These are phyloP conservation scores for Geranomyces variabilis DNA, from an alignment of 192 early-diverging fungal genomes.

Conservation along the genomic window DNA sequence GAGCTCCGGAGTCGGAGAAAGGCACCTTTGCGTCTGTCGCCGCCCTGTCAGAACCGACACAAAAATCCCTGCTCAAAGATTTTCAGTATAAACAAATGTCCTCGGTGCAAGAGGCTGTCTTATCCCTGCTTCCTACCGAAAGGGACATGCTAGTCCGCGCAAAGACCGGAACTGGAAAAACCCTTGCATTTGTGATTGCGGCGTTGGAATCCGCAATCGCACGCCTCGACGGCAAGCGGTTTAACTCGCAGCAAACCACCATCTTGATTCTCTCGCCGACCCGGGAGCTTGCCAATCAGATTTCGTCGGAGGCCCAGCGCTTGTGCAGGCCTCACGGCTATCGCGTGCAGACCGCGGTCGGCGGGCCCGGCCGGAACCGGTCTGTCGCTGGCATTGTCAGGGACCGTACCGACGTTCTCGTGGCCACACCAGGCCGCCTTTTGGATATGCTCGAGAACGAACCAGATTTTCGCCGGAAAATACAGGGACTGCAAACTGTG, in stretches of 20 bases:
- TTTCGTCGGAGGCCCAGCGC: conserved; percentile 70
- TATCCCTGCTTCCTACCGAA: conserved; percentile 63
- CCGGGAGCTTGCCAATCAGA: conserved; percentile 93
- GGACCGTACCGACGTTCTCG: conserved; percentile 82
- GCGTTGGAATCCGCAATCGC: conserved; percentile 74
- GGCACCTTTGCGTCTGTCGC: conserved; percentile 23
- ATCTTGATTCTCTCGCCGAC: conserved; percentile 86
- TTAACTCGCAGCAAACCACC: conserved; percentile 21
- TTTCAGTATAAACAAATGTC: conserved; percentile 82
- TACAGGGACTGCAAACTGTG: conserved; percentile 21
- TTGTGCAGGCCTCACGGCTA: conserved; percentile 79
- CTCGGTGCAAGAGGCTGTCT: conserved; percentile 83
- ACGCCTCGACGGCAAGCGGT: conserved; percentile 41
- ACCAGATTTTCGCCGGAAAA: conserved; percentile 16
- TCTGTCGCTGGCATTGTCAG: conserved; percentile 71
- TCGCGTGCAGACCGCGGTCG: conserved; percentile 81
- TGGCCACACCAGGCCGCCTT: conserved; percentile 91
- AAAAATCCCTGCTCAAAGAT: conserved; percentile 28
- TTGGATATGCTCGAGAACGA: conserved; percentile 82
- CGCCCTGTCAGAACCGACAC: conserved; percentile 21
- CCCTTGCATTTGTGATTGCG: conserved; percentile 90
- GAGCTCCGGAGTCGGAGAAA: background rate
- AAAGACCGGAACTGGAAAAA: conserved; percentile 98
- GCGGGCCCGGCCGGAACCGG: conserved; percentile 81
- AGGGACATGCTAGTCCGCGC: conserved; percentile 90